A percentile compares a stretch with the other conserved stretches of the same genome.
Evolutionary conservation across 2,329 filamentous ascomycete species (phyloP).

Genomic region (Aureobasidium sp.): DNA sequence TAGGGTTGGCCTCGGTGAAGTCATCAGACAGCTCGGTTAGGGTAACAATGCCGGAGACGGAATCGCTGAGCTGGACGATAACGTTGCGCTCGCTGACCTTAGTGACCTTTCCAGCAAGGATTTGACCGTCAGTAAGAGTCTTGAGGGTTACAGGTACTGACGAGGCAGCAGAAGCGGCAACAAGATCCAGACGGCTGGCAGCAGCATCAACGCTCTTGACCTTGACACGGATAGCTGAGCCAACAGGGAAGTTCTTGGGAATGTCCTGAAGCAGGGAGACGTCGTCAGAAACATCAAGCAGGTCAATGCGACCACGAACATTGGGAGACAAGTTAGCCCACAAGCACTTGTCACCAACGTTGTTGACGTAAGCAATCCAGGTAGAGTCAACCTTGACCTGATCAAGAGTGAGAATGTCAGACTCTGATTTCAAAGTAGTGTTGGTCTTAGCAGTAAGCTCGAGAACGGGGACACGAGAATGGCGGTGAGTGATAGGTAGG

Average conservation of each 20-base stretch:
- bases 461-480: conserved; percentile 69
- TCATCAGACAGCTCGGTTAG: conserved; percentile 81
- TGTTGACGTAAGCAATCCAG: conserved; percentile 85
- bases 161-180: conserved; percentile 57
- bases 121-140: conserved; percentile 68
- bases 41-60: conserved; percentile 70
- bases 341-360: conserved; percentile 67
- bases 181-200: conserved; percentile 73
- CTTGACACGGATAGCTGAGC: conserved; percentile 76
- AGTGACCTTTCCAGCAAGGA: conserved; percentile 76
- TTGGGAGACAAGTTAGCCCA: conserved; percentile 91
- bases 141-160: conserved; percentile 57
- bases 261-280: conserved; percentile 71
- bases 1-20: conserved; percentile 71
- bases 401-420: conserved; percentile 62
- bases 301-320: conserved; percentile 73
- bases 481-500: conserved; percentile 81
- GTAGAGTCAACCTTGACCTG: conserved; percentile 65
- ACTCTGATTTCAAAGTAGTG: conserved; percentile 44
- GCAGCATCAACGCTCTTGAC: conserved; percentile 67
- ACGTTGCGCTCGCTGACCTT: conserved; percentile 79
- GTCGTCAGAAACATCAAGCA: conserved; percentile 82
- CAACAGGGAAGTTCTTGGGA: conserved; percentile 74
- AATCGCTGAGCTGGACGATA: conserved; percentile 76
- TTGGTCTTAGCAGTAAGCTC: conserved; percentile 79